Percentiles rank a stretch among this genome's conserved stretches.
Evolutionary conservation across 75 land plant genomes (phyloP).

Genomic region (Larix kaempferi): DNA sequence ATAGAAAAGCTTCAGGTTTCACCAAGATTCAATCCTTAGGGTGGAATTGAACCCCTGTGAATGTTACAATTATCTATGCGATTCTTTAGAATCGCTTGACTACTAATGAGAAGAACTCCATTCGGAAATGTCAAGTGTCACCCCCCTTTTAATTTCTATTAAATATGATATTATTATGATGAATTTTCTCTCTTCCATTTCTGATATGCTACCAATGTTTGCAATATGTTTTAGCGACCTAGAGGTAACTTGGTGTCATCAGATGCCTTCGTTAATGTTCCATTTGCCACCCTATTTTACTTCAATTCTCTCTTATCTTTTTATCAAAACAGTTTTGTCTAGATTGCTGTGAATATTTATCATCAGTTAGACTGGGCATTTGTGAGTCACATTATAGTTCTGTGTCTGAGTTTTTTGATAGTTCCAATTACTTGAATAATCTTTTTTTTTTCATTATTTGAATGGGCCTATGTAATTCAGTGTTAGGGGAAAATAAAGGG

Average conservation of each 20-base stretch:
- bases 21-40: neutral
- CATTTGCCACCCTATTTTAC: neutral
- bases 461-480: neutral
- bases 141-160: neutral
- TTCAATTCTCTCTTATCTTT: neutral
- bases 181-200: neutral
- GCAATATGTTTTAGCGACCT: neutral
- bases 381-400: neutral
- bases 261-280: neutral
- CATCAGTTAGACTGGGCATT: too few species aligned
- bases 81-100: neutral
- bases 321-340: too few species aligned
- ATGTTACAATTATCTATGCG: neutral
- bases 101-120: neutral
- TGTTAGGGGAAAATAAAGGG: neutral
- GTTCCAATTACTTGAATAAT: neutral
- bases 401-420: neutral
- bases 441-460: neutral
- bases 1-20: neutral
- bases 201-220: neutral
- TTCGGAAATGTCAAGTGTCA: neutral
- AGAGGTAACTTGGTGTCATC: neutral
- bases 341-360: too few species aligned
- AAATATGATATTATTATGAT: neutral
- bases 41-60: neutral